These are phyloP conservation scores for Pyricularia sp. DNA, from an alignment of 2,329 filamentous ascomycete genomes.

Conservation along the genomic window DNA sequence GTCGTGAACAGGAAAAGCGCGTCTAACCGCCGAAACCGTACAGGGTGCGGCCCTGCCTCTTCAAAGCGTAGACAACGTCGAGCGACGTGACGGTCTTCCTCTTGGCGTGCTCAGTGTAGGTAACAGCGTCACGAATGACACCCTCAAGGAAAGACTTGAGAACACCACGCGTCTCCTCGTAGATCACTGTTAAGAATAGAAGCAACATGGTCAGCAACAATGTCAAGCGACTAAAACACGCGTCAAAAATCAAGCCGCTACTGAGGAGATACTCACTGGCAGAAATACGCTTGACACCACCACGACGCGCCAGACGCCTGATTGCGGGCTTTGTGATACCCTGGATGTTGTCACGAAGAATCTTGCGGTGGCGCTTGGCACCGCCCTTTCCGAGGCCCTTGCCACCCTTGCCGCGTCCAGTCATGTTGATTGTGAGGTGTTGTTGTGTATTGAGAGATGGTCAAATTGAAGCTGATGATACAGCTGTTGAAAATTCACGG, in stretches of 20 bases:
- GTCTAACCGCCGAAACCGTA: conserved; percentile 84
- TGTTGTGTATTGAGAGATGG: not conserved
- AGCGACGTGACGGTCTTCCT: conserved; percentile 69
- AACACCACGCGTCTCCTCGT: conserved; percentile 69
- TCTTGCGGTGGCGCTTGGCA: conserved; percentile 98
- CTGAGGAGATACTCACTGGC: conserved; percentile 54
- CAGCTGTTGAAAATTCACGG: not conserved
- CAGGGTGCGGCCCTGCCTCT: conserved; percentile 65
- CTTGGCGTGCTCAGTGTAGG: conserved; percentile 74
- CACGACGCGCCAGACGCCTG: conserved; percentile 96
- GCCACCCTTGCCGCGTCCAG: conserved; percentile 79
- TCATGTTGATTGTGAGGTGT: not conserved
- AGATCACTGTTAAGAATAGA: conserved; percentile 47
- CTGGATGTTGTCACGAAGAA: conserved; percentile 99
- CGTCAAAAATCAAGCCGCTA: not conserved
- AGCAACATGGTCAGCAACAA: not conserved
- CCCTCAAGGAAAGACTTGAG: conserved; percentile 71
- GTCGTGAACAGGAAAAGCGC: not conserved
- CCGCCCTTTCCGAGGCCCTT: conserved; percentile 98
- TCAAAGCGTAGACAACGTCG: conserved; percentile 58
- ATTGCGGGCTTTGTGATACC: conserved; percentile 98
- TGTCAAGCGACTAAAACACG: not conserved
- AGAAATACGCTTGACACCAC: conserved; percentile 99
- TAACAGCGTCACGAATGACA: conserved; percentile 69
- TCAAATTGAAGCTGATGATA: not conserved